phyloP scores from a whole-genome alignment of 345 rosid genomes.

The Sonneratia caseolaris region DNA sequence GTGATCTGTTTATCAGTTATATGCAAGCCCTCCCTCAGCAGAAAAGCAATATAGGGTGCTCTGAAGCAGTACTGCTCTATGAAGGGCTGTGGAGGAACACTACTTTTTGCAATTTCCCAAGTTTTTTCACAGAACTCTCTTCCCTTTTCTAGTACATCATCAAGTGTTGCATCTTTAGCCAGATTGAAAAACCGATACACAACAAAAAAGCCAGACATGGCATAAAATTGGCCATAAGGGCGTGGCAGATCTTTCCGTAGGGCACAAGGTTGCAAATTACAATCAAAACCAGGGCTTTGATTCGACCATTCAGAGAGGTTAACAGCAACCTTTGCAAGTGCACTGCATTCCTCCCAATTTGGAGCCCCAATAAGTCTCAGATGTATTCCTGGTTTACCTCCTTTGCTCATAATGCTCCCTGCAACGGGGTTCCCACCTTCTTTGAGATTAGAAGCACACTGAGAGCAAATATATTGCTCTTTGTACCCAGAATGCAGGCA shows the following conservation, averaged over 20 bases:
- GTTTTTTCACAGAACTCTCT: slow-evolving; percentile 69
- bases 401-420: slow-evolving; percentile 31
- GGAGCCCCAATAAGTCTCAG: slow-evolving; percentile 79
- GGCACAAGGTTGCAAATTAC: slow-evolving; percentile 90
- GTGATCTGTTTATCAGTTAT: slow-evolving; percentile 62
- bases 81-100: slow-evolving; percentile 92
- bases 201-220: slow-evolving; percentile 88
- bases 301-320: slow-evolving; percentile 89
- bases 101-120: slow-evolving; percentile 70
- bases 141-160: slow-evolving; percentile 86
- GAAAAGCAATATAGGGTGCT: slow-evolving; percentile 76
- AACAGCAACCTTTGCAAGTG: slow-evolving; percentile 67
- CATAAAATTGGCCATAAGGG: slow-evolving; percentile 86
- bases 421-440: slow-evolving; percentile 34
- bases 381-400: slow-evolving; percentile 50
- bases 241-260: slow-evolving; percentile 64
- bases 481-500: slow-evolving; percentile 82
- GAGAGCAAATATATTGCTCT: slow-evolving; percentile 61
- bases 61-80: slow-evolving; percentile 98
- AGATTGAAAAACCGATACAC: slow-evolving; percentile 82
- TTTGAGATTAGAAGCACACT: slow-evolving; percentile 42
- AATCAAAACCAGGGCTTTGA: slow-evolving; percentile 54
- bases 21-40: slow-evolving; percentile 88
- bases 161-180: slow-evolving; percentile 73
- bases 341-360: slow-evolving; percentile 71